Evolutionary conservation across 495 filamentous ascomycete species (phyloP).

Genomic region (Parathielavia appendiculata): DNA sequence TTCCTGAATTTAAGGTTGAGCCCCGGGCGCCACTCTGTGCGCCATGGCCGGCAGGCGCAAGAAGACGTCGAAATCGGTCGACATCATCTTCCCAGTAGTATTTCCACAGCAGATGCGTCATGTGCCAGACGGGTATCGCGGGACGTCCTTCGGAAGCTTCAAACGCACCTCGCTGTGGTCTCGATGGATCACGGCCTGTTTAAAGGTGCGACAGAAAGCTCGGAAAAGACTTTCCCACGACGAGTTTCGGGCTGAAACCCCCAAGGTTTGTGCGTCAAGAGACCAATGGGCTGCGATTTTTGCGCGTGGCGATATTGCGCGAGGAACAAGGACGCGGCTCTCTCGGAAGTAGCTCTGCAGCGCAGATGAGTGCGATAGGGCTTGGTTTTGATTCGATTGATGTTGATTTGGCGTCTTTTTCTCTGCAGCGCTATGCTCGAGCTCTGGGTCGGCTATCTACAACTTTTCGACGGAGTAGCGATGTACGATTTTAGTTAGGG

Average conservation of each 20-base stretch:
- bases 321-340: conserved; percentile 12
- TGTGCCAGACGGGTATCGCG: conserved; percentile 49
- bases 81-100: conserved; percentile 94
- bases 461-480: too few species aligned
- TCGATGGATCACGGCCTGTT: conserved; percentile 76
- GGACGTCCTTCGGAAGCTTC: conserved; percentile 47
- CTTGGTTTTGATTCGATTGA: neutral
- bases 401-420: neutral
- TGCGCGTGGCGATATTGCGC: conserved; percentile 18
- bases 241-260: conserved; percentile 3
- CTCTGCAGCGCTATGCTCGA: neutral
- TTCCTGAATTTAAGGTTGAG: conserved; percentile 28
- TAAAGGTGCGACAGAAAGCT: conserved; percentile 58
- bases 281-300: conserved; percentile 16
- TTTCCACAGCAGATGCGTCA: conserved; percentile 96
- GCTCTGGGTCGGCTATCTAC: neutral
- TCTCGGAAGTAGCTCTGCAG: conserved; percentile 6
- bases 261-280: conserved; percentile 3
- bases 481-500: neutral
- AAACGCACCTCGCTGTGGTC: conserved; percentile 77
- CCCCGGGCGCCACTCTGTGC: conserved; percentile 45
- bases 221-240: conserved; percentile 26
- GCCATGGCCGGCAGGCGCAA: conserved; percentile 59
- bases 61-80: conserved; percentile 77
- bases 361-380: neutral